phyloP scores from a whole-genome alignment of 257 asterid genomes.

The Solanum arcanum region DNA sequence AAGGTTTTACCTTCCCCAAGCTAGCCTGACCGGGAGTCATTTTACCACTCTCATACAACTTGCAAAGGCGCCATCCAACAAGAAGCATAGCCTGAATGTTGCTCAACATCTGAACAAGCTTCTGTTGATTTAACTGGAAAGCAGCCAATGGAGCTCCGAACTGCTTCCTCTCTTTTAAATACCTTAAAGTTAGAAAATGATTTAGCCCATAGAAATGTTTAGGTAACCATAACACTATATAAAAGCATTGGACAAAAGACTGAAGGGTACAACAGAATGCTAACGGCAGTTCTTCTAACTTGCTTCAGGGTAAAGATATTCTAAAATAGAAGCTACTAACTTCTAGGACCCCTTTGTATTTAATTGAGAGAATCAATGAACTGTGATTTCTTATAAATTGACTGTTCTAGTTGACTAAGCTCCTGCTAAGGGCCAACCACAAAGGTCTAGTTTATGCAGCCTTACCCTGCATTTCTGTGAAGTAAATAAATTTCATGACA shows the following conservation, averaged over 20 bases:
- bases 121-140: constrained; percentile 87
- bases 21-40: constrained; percentile 98
- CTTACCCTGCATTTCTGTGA: not conserved
- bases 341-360: not conserved
- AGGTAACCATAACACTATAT: not conserved
- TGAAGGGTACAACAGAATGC: not conserved
- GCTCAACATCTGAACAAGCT: constrained; percentile 73
- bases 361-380: not conserved
- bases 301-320: not conserved
- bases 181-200: constrained; percentile 29
- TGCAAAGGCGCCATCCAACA: constrained; percentile 93
- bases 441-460: not conserved
- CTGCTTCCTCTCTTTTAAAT: constrained; percentile 91
- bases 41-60: constrained; percentile 80
- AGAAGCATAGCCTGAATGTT: constrained; percentile 84
- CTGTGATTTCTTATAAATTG: not conserved
- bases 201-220: not conserved
- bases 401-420: not conserved
- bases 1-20: constrained; percentile 65
- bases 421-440: not conserved
- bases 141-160: constrained; percentile 96
- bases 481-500: not conserved
- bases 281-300: not conserved
- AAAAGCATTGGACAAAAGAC: not conserved
- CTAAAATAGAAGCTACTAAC: not conserved